Base-by-base conservation (phyloP, 768 basidiomycete species). In the Russula griseocarnosa region DNA sequence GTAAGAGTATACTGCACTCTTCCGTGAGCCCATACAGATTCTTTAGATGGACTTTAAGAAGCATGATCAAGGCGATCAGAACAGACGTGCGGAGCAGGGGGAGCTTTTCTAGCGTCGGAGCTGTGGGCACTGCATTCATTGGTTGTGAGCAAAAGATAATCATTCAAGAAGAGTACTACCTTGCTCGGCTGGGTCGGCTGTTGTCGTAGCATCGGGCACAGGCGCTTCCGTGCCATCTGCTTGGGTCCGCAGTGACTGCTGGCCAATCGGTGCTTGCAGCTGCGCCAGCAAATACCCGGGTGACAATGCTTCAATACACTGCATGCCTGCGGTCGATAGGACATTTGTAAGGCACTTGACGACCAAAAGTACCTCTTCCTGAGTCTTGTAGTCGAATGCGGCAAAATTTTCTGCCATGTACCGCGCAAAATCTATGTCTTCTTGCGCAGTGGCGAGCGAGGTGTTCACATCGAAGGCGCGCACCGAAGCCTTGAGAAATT, bases 351-450 rank as follows among this genome's bases (percentile, higher is more conserved):
- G 79, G 60, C 83, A 81, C 64, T 88, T 90, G 71, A 97, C 83
- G 26, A 98, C 86, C 5, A 89, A 86, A 58, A 98, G 77, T 5
- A 88, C 86, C 75, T 98, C 97, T 74, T 99, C 97, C 69, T 90
- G 87, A 0, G 92, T 92, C 77, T 94, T 98, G 79, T 95, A 98
- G 38, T 98, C 94, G 65, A 99, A 84, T 0, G 88, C 79, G 0
- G 94, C 82, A 62, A 98, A 88, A 71, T 98, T 98, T 73, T 98
- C 97, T 0, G 92, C 88, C 84, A 98, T 90, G 76, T 94, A 99
- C 60, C 94, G 87, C 5, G 82, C 82, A 71, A 98, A 93, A 55
- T 88, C 85, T 58, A 95, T 80, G 70, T 97, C 91, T 65, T 89
- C 84, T 88, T 87, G 87, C 0, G 84, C 77, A 13, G 85, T 81